Evolutionary conservation across 169 alveolate species (phyloP).

Genomic region (Plasmodium billcollinsi): DNA sequence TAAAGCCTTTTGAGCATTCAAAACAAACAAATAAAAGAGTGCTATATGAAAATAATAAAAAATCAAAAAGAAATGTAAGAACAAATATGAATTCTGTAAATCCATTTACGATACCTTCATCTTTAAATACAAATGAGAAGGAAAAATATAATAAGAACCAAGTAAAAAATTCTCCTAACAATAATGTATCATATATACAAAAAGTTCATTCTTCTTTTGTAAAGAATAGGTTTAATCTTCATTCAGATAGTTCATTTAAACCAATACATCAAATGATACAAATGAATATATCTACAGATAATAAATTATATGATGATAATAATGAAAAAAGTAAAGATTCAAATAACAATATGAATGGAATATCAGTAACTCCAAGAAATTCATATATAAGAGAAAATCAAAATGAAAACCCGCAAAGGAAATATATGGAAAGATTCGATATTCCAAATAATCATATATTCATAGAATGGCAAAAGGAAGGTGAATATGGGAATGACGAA

Average conservation of each 20-base stretch:
- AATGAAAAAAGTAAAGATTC: too few relatives aligned
- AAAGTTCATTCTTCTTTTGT: not conserved
- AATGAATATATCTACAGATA: not conserved
- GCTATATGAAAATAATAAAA: conserved; percentile 5
- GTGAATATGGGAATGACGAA: conserved; percentile 28
- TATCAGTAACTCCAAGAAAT: not conserved
- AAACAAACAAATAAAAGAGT: not conserved
- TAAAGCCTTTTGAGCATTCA: not conserved
- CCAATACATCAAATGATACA: not conserved
- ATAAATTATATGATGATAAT: not conserved
- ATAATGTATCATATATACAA: not conserved
- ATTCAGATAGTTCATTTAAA: not conserved
- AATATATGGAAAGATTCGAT: conserved; percentile 69
- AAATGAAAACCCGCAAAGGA: conserved; percentile 26
- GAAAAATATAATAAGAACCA: too few relatives aligned
- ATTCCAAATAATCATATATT: conserved; percentile 31
- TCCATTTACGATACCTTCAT: not conserved
- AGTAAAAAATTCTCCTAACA: too few relatives aligned
- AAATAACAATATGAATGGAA: too few relatives aligned
- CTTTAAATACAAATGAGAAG: not conserved
- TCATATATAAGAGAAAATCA: not conserved
- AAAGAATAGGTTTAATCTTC: not conserved
- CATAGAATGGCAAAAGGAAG: conserved; percentile 63
- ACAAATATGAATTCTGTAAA: not conserved
- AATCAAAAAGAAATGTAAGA: not conserved